phyloP scores from a whole-genome alignment of 2,329 filamentous ascomycete species.

The Ceratocystis alfenasii region DNA sequence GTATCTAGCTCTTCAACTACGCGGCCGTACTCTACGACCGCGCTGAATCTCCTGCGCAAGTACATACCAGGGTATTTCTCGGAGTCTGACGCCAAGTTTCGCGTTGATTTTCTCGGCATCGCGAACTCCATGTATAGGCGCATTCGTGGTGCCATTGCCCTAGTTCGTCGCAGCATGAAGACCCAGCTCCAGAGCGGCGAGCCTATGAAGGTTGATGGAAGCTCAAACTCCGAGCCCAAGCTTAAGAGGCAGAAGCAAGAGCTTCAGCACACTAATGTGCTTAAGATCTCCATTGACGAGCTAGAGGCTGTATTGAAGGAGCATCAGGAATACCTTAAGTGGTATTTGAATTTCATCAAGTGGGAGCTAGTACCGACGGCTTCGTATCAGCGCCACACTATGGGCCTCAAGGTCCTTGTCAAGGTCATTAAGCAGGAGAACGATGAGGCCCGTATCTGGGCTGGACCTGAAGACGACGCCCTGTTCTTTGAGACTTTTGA shows the following conservation, averaged over 20 bases:
- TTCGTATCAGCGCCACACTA: conserved; percentile 83
- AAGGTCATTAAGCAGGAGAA: conserved; percentile 58
- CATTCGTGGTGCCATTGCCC: conserved; percentile 53
- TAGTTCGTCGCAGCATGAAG: conserved; percentile 37
- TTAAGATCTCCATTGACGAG: conserved; percentile 31
- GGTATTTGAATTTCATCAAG: conserved; percentile 62
- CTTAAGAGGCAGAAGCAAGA: conserved; percentile 27
- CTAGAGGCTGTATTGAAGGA: conserved; percentile 34
- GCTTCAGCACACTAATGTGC: conserved; percentile 32
- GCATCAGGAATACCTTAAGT: conserved; percentile 55
- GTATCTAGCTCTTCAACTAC: conserved; percentile 64
- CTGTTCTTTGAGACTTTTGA: conserved; percentile 36
- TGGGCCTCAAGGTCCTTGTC: conserved; percentile 58
- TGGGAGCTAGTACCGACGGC: conserved; percentile 65
- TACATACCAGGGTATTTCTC: conserved; percentile 63
- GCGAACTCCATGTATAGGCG: conserved; percentile 67
- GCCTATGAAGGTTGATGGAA: conserved; percentile 29
- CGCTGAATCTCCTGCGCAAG: conserved; percentile 50
- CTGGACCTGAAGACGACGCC: conserved; percentile 31
- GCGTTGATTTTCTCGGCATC: conserved; percentile 66
- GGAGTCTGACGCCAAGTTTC: conserved; percentile 75
- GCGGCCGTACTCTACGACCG: conserved; percentile 52
- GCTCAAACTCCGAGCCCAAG: conserved; percentile 19
- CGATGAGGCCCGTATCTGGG: conserved; percentile 38
- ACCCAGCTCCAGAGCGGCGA: conserved; percentile 29